Percentiles rank a stretch among this genome's conserved stretches.
These are phyloP conservation scores for Saturnispora hagleri DNA, from an alignment of 805 yeast genomes.

Conservation along the genomic window DNA sequence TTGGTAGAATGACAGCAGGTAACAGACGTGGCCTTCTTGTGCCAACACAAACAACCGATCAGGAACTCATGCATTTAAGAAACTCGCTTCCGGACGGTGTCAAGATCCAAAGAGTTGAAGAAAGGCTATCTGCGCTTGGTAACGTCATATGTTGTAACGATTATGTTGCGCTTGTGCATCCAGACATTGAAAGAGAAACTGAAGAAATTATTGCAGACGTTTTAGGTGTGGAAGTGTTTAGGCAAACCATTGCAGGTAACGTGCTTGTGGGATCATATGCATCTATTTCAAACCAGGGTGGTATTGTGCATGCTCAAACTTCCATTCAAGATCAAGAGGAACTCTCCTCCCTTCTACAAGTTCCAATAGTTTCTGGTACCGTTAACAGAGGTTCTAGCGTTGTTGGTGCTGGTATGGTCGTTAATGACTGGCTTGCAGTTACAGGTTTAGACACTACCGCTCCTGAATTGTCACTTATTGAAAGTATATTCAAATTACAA, in stretches of 20 bases:
- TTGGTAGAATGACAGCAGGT: conserved; percentile 98
- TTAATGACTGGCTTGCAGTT: conserved; percentile 96
- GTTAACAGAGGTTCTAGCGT: conserved; percentile 96
- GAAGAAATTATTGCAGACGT: conserved; percentile 98
- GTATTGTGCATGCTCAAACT: conserved; percentile 96
- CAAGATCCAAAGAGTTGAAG: conserved; percentile 96
- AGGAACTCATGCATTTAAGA: conserved; percentile 94
- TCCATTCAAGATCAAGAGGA: conserved; percentile 98
- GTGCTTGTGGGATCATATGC: conserved; percentile 97
- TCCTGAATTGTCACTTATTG: conserved; percentile 93
- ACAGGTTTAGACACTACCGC: conserved; percentile 97
- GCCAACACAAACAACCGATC: conserved; percentile 97
- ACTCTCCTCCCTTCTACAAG: conserved; percentile 87
- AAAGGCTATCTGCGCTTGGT: conserved; percentile 92
- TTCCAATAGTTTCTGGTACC: conserved; percentile 97
- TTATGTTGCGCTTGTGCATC: conserved; percentile 97
- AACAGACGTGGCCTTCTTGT: conserved; percentile 95
- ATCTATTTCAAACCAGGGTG: conserved; percentile 93
- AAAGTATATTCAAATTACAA: conserved; percentile 88
- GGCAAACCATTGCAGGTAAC: conserved; percentile 98
- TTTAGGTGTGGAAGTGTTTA: conserved; percentile 95
- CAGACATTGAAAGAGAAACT: conserved; percentile 98
- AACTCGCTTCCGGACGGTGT: conserved; percentile 93
- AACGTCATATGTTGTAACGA: conserved; percentile 98
- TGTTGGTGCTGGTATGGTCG: conserved; percentile 98